Evolutionary conservation across 2,329 filamentous ascomycete genomes (phyloP).

Genomic region (Chaetomiaceae sp.): DNA sequence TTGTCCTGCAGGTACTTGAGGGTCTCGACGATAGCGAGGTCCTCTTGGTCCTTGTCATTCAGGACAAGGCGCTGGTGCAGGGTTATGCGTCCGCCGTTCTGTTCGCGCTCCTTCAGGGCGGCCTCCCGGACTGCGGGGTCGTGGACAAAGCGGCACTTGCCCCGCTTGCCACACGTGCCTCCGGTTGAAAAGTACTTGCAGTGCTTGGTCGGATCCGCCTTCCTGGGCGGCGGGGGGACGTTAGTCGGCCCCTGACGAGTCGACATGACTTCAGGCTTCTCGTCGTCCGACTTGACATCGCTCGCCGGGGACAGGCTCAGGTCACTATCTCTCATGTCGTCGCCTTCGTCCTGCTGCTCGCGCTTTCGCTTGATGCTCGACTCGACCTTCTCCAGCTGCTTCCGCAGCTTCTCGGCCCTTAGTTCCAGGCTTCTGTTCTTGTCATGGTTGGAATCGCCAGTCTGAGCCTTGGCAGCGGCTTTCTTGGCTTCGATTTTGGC

Average conservation of each 20-base stretch:
- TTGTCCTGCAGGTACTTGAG: slow-evolving; percentile 61
- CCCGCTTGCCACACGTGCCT: slow-evolving; percentile 65
- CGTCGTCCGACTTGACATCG: slow-evolving; percentile 51
- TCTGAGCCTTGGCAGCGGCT: slow-evolving; percentile 40
- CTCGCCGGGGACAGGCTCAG: slow-evolving; percentile 36
- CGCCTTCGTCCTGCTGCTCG: slow-evolving; percentile 61
- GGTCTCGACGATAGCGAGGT: slow-evolving; percentile 60
- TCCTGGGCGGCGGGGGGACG: slow-evolving; percentile 44
- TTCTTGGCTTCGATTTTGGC: slow-evolving; percentile 62
- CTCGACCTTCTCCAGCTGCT: slow-evolving; percentile 65
- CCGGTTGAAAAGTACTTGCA: slow-evolving; percentile 69
- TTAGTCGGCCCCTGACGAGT: slow-evolving; percentile 39
- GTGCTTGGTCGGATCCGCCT: slow-evolving; percentile 59
- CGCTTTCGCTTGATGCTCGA: slow-evolving; percentile 64
- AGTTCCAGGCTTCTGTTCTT: slow-evolving; percentile 48
- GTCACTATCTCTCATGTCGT: slow-evolving; percentile 53
- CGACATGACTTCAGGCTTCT: slow-evolving; percentile 54
- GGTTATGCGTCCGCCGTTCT: slow-evolving; percentile 61
- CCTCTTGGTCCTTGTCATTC: slow-evolving; percentile 65
- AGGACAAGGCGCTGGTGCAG: slow-evolving; percentile 60
- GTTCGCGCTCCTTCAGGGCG: slow-evolving; percentile 58
- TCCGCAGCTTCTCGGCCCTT: slow-evolving; percentile 57
- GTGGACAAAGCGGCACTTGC: slow-evolving; percentile 70
- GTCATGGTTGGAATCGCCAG: slow-evolving; percentile 50
- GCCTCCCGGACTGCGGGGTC: slow-evolving; percentile 59